Evolutionary conservation across 768 basidiomycete species (phyloP).

Genomic region (Tylopilus subfusipes): DNA sequence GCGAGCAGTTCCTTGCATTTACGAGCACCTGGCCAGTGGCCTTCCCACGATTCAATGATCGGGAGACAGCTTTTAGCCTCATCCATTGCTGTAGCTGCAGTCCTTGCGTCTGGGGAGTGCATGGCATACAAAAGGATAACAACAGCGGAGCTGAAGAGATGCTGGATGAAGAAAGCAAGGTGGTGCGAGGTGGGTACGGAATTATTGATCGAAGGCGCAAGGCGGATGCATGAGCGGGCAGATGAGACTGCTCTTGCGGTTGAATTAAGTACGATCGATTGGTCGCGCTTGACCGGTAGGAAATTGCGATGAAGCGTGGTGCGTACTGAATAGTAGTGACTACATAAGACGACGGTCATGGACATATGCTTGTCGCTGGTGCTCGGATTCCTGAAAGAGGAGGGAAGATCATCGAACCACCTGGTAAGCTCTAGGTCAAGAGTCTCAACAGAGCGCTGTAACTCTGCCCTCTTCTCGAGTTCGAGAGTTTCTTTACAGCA

Average conservation of each 20-base stretch:
- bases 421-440: conserved; percentile 73
- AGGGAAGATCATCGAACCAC: conserved; percentile 81
- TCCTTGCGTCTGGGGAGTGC: conserved; percentile 67
- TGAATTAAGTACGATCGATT: conserved; percentile 65
- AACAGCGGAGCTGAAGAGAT: conserved; percentile 84
- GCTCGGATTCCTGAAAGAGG: conserved; percentile 69
- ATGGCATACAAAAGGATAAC: conserved; percentile 83
- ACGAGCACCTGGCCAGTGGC: conserved; percentile 81
- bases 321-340: conserved; percentile 84
- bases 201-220: conserved; percentile 81
- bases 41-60: conserved; percentile 79
- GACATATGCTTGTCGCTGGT: conserved; percentile 77
- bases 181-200: conserved; percentile 84
- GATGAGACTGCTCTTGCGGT: conserved; percentile 78
- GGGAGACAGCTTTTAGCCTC: conserved; percentile 71
- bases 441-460: conserved; percentile 75
- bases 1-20: conserved; percentile 81
- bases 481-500: conserved; percentile 71
- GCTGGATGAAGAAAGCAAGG: conserved; percentile 86
- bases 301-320: conserved; percentile 88
- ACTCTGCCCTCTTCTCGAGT: conserved; percentile 66
- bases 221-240: conserved; percentile 79
- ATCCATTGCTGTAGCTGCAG: conserved; percentile 72
- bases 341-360: conserved; percentile 82
- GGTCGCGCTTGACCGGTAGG: conserved; percentile 73